Evolutionary conservation across 352 stramenopile genomes (phyloP), one percentile per base, ranked within the genome.

Genomic region (Globisporangium nunn): DNA sequence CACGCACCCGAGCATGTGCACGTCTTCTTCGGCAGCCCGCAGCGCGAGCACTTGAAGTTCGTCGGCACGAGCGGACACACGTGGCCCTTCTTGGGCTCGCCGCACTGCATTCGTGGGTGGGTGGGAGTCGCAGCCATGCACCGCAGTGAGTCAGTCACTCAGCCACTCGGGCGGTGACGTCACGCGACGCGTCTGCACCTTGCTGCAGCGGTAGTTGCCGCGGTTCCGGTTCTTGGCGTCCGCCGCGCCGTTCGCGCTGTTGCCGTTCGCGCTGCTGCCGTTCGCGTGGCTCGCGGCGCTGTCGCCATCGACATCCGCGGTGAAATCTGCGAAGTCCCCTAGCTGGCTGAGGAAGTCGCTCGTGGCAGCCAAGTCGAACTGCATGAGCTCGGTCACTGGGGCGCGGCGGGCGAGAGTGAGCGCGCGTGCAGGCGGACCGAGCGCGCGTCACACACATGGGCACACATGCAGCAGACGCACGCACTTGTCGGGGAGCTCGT

Each of bases 191-290:
- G 3, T 12, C 14, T 49, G 23, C 48, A 87, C 81, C 76, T 91
- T 91, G 66, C 79, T 91, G 67, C 84, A 93, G 33, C 84, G 79
- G 54, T 93, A 93, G 65, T 93, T 93, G 64, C 84, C 84, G 50
- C 84, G 84, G 60, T 93, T 91, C 29, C 81, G 64, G 64, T 89
- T 89, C 66, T 88, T 88, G 40, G 71, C 8, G 43, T 88, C 75
- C 48, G 12, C 12, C 23, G 33, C 23, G 48, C 71, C 12, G 33
- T 41, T 28, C 53, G 48, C 33, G 51, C 63, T 30, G 72, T 5
- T n/a, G 14, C 10, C 29, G 46, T n/a, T 35, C 28, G n/a, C 37
- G 15, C 12, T 40, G 11, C 11, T 50, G 29, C 44, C 23, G 41
- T 23, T 23, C 23, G 37, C 23, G 15, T 18, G 5, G 40, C 29